Evolutionary conservation across 129 eudicot genomes (phyloP), one percentile per base, ranked within the genome.

Genomic region (Artemisia annua): DNA sequence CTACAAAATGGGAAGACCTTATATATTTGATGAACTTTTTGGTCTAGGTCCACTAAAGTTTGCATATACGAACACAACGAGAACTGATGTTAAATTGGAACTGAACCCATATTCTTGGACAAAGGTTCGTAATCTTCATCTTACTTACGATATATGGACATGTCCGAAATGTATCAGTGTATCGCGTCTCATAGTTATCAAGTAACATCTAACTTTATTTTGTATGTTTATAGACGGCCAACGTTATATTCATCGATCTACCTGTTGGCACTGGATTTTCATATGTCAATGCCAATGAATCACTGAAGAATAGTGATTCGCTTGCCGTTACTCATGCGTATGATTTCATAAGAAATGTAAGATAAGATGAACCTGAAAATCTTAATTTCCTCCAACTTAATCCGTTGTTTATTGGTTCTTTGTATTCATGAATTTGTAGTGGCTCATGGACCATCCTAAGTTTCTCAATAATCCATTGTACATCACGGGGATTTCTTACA

Each of bases 251-350:
- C 44, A 63, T 80, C 35, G 83, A 80, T 62, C 44, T 75, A 28
- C 83, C 83, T 0, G 83, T 80, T 35, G 83, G 79, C 15, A 63
- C 83, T 6, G 83, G 83, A 20, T 74, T 80, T 48, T 80, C 83
- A 5, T 80, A 80, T 67, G 75, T 71, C 2, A 73, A 68, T 43
- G 67, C 75, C 44, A 50, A 48, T 24, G 52, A 74, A 67, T 69
- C 75, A 7, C 57, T 49, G 4, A 22, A 9, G 4, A 67, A 69
- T 18, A 73, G 52, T 0, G 75, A 74, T 68, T 67, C 83, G 0
- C 79, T 73, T 52, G 74, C 30, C 0, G 65, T 69, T 24, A 61
- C 79, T 14, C 75, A 80, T 57, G 75, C 79, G 26, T 24, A 24
- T 24, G 26, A 24, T 24, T 24, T 24, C 26, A 24, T 24, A 24